A percentile compares a stretch with the other conserved stretches of the same genome.
phyloP scores from a whole-genome alignment of 2,329 filamentous ascomycete species.

The Ceratocystis papillata region DNA sequence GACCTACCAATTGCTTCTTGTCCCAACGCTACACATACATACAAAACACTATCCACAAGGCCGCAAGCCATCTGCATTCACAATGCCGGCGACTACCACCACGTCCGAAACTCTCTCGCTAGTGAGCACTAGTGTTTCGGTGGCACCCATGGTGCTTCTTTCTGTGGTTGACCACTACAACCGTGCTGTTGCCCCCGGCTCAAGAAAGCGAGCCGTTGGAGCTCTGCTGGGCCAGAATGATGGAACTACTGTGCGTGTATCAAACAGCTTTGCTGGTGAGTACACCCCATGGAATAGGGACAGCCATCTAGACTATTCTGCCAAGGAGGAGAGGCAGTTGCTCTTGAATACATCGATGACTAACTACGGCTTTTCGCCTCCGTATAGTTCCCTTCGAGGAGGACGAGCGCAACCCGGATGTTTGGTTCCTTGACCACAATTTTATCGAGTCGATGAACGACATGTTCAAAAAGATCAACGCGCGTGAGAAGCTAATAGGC shows the following conservation, averaged over 20 bases:
- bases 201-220: conserved; percentile 77
- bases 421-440: conserved; percentile 99
- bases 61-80: not conserved
- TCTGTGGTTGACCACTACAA: conserved; percentile 98
- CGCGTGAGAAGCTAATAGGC: conserved; percentile 94
- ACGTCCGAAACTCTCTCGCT: conserved; percentile 93
- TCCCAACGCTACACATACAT: no score
- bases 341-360: conserved; percentile 7
- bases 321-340: not conserved
- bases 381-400: conserved; percentile 86
- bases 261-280: conserved; percentile 94
- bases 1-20: no score
- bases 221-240: conserved; percentile 92
- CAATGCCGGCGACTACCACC: conserved; percentile 69
- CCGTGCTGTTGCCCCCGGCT: conserved; percentile 77
- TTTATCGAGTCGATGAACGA: conserved; percentile 99
- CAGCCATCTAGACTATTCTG: not conserved
- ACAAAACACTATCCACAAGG: not conserved
- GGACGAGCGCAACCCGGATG: conserved; percentile 94
- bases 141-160: conserved; percentile 93
- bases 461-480: conserved; percentile 99
- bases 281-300: not conserved
- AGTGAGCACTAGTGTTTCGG: conserved; percentile 87
- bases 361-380: conserved; percentile 13
- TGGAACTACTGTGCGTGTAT: conserved; percentile 90